These are phyloP conservation scores for Mycena capillaripes DNA, from an alignment of 768 basidiomycete genomes.

Conservation along the genomic window DNA sequence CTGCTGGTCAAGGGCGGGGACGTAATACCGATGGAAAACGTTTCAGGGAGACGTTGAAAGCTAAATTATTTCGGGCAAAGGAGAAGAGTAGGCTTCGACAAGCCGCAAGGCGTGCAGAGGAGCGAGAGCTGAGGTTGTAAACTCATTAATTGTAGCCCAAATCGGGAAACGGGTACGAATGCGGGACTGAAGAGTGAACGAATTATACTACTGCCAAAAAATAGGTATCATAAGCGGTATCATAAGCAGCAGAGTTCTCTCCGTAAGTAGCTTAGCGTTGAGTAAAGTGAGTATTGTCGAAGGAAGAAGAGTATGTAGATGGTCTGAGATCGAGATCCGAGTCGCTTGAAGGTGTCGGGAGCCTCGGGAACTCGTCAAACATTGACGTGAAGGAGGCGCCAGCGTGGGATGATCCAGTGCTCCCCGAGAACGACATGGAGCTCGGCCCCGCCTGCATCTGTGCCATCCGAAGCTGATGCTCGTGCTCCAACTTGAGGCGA, in stretches of 20 bases:
- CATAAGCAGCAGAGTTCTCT: too few species aligned
- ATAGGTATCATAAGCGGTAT: too few species aligned
- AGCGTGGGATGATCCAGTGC: neutral
- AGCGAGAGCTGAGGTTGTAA: neutral
- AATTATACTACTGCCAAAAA: too few species aligned
- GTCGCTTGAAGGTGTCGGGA: neutral
- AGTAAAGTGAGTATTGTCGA: neutral
- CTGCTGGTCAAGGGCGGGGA: neutral
- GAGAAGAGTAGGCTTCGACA: neutral
- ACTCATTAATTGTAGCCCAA: neutral
- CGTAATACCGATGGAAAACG: neutral
- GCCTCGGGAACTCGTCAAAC: neutral
- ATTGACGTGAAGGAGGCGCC: neutral
- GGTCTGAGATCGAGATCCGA: neutral
- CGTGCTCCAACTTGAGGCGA: slow-evolving; percentile 47
- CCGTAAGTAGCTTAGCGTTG: too few species aligned
- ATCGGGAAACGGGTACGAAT: too few species aligned
- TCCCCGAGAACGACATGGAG: neutral
- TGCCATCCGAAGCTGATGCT: slow-evolving; percentile 38
- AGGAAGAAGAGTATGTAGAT: neutral
- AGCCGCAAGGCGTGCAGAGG: neutral
- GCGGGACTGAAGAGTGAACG: too few species aligned
- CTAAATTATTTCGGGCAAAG: neutral
- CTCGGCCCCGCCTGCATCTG: neutral
- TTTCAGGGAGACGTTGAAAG: slow-evolving; percentile 3